Evolutionary conservation across 2,329 filamentous ascomycete species (phyloP), one percentile per base, ranked within the genome.

Genomic region (Phyllosticta citribraziliensis): DNA sequence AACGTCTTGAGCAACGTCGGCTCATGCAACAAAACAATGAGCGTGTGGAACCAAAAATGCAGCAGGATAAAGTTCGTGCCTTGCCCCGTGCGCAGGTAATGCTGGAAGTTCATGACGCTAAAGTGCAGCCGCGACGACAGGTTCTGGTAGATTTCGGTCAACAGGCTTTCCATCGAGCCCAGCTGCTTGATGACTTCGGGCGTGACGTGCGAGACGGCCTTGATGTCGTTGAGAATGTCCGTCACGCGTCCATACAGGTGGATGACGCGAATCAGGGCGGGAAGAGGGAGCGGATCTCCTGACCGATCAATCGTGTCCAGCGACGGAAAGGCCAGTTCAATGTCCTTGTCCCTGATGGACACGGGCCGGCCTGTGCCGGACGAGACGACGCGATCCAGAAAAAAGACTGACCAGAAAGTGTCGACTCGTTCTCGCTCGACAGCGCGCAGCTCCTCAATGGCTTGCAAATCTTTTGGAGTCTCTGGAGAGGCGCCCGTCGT

Each of bases 401-500:
- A 87, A 72, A 95, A 95, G 11, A 96, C 88, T 3, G 89, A 87
- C 91, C 91, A 96, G 66, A 96, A 91, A 0, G 91, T 93, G 67
- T 96, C 89, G 52, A 91, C 86, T 17, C 89, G 84, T 69, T 95
- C 91, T 64, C 91, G 85, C 67, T 95, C 90, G 3, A 89, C 82
- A 67, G 83, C 87, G 65, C 77, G 81, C 72, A 82, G 84, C 68
- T 86, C 85, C 73, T 77, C 62, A 71, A 81, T 63, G 74, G 74
- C 66, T 35, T 66, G 66, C 40, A 71, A 54, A 1, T 68, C n/a
- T 63, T 66, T 24, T 14, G 67, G 63, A n/a, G 77, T 76, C 25
- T 73, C 70, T 61, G 76, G 71, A 22, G 65, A 53, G 5, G 58
- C 35, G 33, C 53, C 58, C n/a, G 40, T 20, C 10, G n/a, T 56